Evolutionary conservation across 2,329 filamentous ascomycete genomes (phyloP).

Genomic region (Aspergillus sp.): DNA sequence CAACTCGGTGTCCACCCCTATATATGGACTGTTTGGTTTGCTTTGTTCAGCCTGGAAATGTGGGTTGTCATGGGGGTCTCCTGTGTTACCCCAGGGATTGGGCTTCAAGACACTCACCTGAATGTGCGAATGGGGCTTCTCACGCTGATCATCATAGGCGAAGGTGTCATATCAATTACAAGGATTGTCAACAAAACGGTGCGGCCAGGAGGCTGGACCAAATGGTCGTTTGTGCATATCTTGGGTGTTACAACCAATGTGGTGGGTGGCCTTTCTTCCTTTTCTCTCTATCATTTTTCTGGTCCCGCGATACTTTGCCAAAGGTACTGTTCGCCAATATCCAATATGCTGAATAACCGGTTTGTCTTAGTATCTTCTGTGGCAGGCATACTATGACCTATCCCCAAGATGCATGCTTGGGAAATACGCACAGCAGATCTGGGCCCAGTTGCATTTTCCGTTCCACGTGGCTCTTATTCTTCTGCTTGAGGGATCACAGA

Average conservation of each 20-base stretch:
- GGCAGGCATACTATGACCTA: slow-evolving; percentile 63
- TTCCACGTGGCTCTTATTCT: slow-evolving; percentile 64
- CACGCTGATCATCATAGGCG: slow-evolving; percentile 66
- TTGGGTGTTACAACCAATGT: slow-evolving; percentile 39
- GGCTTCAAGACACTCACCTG: slow-evolving; percentile 62
- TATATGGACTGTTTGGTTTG: slow-evolving; percentile 55
- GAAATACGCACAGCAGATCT: slow-evolving; percentile 58
- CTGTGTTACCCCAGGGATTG: slow-evolving; percentile 55
- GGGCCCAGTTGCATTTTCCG: slow-evolving; percentile 56
- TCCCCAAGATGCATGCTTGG: slow-evolving; percentile 52
- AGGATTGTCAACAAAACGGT: slow-evolving; percentile 55
- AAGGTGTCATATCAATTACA: slow-evolving; percentile 63
- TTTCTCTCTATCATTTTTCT: not conserved
- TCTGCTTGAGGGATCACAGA: slow-evolving; percentile 64
- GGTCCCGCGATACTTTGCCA: not conserved
- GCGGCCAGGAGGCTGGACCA: slow-evolving; percentile 39
- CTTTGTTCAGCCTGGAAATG: slow-evolving; percentile 55
- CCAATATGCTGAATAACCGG: slow-evolving; percentile 5
- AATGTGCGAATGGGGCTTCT: slow-evolving; percentile 64
- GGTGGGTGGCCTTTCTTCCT: slow-evolving; percentile 21
- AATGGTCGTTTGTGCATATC: slow-evolving; percentile 40
- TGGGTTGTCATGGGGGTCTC: slow-evolving; percentile 54
- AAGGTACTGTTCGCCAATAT: not conserved
- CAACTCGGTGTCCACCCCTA: slow-evolving; percentile 22
- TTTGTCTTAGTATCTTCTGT: slow-evolving; percentile 53